Base-by-base conservation (phyloP, 2,329 filamentous ascomycete species). In the Chalara sp. region DNA sequence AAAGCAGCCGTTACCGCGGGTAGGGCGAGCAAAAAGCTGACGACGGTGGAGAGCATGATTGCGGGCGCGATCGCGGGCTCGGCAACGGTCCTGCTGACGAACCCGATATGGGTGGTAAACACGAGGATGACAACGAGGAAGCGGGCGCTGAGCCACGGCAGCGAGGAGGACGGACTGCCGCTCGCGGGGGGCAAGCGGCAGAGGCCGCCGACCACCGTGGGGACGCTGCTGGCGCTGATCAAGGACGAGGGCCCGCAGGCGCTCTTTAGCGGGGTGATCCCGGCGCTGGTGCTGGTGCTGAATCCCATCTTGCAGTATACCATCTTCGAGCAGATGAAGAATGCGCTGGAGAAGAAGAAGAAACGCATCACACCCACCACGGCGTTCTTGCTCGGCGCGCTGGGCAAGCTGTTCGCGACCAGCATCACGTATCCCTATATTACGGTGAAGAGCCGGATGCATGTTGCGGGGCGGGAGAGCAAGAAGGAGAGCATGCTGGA, bases 221-320 rank as follows among this genome's bases (percentile, higher is more conserved):
- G 81, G 57, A 96, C 92, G 3, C 76, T 99, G 52, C 71, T 93
- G 63, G 76, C 85, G 8, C 79, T 99, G 48, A 76, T 99, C 58
- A 80, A 78, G 56, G 84, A 95, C 48, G 93, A 99, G 65, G 93
- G 93, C 0, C 84, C 87, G 28, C 75, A 79, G 63, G 87, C 90
- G 7, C 81, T 99, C 33, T 99, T 99, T 68, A 79, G 91, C 5
- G 93, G 93, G 55, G 92, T 99, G 48, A 78, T 96, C 53, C 93
- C 93, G 7, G 93, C 93, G 0, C 75, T 99, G 60, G 84, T 99
- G 59, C 78, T 99, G 57, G 93, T 99, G 64, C 90, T 96, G 73
- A 99, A 99, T 74, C 93, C 93, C 5, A 99, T 99, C 60, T 75
- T 99, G 57, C 93, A 99, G 74, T 99, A 99, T 72, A 99, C 93